Percentiles rank a stretch among this genome's conserved stretches.
Conservation (phyloP, 2,329 filamentous ascomycete species). For the Cytospora schulzeri region DNA sequence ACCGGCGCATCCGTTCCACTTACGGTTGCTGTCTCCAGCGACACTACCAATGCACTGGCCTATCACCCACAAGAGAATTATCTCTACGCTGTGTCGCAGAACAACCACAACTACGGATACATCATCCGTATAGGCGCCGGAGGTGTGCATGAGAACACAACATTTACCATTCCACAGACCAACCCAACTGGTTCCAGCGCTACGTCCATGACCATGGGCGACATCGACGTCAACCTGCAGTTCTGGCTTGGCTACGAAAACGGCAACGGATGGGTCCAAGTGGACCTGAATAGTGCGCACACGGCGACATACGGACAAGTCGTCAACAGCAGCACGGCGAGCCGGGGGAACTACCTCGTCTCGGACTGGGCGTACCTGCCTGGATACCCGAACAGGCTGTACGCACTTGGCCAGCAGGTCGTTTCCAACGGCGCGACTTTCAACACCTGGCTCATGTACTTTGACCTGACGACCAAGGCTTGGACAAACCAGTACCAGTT, state of each 20-base stretch:
- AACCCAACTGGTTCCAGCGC: neutral
- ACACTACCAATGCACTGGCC: conserved; percentile 1
- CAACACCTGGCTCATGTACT: conserved; percentile 13
- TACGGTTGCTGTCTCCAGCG: neutral
- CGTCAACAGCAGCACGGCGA: neutral
- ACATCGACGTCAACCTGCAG: conserved; percentile 4
- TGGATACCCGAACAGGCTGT: neutral
- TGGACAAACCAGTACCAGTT: neutral
- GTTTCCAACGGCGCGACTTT: neutral
- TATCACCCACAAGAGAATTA: neutral
- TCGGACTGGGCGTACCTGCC: conserved; percentile 15
- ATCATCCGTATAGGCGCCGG: neutral
- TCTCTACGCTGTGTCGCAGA: conserved; percentile 1
- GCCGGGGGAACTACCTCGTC: neutral
- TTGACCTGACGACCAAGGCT: neutral
- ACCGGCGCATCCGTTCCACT: neutral
- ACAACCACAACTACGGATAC: neutral
- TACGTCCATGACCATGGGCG: neutral
- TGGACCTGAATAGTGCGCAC: neutral
- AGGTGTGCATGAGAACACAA: neutral
- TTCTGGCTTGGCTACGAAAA: neutral
- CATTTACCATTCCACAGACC: neutral
- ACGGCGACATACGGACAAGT: neutral
- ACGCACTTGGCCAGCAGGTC: conserved; percentile 2
- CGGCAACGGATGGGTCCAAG: neutral